These are phyloP conservation scores for Diaporthe batatas DNA, from an alignment of 2,329 filamentous ascomycete genomes.

Conservation along the genomic window DNA sequence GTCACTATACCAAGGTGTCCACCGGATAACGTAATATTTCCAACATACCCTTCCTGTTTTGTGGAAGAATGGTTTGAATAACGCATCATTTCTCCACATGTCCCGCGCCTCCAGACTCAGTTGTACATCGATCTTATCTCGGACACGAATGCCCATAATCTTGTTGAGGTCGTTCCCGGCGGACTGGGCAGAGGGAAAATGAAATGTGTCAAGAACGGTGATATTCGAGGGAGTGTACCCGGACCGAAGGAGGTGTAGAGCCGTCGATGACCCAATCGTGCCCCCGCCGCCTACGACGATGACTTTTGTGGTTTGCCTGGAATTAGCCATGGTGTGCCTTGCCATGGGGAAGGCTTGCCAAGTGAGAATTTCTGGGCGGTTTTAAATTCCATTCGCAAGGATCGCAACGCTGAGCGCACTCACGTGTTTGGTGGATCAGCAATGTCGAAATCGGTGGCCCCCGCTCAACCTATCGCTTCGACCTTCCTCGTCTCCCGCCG, in stretches of 20 bases:
- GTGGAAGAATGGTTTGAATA: conserved; percentile 60
- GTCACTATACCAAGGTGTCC: not conserved
- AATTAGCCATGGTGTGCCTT: conserved; percentile 43
- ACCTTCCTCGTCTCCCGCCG: conserved; percentile 29
- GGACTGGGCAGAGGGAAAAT: conserved; percentile 60
- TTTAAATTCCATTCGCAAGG: not conserved
- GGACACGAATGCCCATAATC: conserved; percentile 57
- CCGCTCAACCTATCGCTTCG: conserved; percentile 27
- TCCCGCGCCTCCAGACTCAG: conserved; percentile 52
- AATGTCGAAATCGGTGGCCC: conserved; percentile 6
- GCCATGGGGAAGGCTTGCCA: too few species aligned
- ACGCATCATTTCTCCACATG: conserved; percentile 58
- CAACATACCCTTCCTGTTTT: conserved; percentile 56
- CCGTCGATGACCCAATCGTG: conserved; percentile 61
- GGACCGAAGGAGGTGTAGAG: conserved; percentile 57
- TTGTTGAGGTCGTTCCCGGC: conserved; percentile 63
- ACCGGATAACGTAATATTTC: too few species aligned
- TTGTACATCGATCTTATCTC: conserved; percentile 50
- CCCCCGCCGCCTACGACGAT: conserved; percentile 63
- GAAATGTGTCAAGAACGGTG: conserved; percentile 60
- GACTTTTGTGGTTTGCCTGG: conserved; percentile 47
- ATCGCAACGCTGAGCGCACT: not conserved
- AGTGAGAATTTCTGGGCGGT: not conserved
- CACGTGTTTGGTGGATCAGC: conserved; percentile 17
- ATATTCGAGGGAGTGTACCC: conserved; percentile 59